A percentile compares a stretch with the other conserved stretches of the same genome.
These are phyloP conservation scores for Brassica napus DNA, from an alignment of 345 rosid genomes.

Conservation along the genomic window DNA sequence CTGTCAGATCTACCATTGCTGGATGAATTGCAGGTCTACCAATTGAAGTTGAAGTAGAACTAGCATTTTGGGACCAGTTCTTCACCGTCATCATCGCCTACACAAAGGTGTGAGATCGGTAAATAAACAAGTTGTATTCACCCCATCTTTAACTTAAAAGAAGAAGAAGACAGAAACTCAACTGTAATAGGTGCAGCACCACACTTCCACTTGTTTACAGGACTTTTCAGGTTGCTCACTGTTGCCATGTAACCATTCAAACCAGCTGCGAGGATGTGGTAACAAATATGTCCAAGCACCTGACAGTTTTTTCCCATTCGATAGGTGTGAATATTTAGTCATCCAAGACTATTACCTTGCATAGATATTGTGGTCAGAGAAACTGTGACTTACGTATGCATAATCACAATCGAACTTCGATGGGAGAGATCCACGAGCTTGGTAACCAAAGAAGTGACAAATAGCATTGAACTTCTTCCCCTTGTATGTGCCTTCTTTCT, in stretches of 20 bases:
- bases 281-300: slow-evolving; percentile 95
- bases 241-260: slow-evolving; percentile 98
- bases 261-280: slow-evolving; percentile 93
- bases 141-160: not conserved
- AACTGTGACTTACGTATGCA: slow-evolving; percentile 70
- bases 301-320: slow-evolving; percentile 26
- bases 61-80: slow-evolving; percentile 84
- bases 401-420: slow-evolving; percentile 98
- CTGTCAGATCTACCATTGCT: slow-evolving; percentile 90
- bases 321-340: not conserved
- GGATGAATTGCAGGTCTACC: slow-evolving; percentile 98
- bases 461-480: slow-evolving; percentile 97
- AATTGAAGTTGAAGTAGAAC: slow-evolving; percentile 59
- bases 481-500: slow-evolving; percentile 89
- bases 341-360: not conserved
- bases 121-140: not conserved
- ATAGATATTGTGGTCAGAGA: not conserved
- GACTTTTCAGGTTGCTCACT: slow-evolving; percentile 83
- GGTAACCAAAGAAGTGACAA: slow-evolving; percentile 99
- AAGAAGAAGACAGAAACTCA: slow-evolving; percentile 36
- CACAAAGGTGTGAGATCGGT: slow-evolving; percentile 4
- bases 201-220: slow-evolving; percentile 92
- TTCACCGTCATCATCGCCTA: slow-evolving; percentile 96
- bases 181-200: slow-evolving; percentile 97
- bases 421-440: slow-evolving; percentile 98